Base-by-base conservation (phyloP, 2,329 filamentous ascomycete genomes). In the Botryotinia globosa region DNA sequence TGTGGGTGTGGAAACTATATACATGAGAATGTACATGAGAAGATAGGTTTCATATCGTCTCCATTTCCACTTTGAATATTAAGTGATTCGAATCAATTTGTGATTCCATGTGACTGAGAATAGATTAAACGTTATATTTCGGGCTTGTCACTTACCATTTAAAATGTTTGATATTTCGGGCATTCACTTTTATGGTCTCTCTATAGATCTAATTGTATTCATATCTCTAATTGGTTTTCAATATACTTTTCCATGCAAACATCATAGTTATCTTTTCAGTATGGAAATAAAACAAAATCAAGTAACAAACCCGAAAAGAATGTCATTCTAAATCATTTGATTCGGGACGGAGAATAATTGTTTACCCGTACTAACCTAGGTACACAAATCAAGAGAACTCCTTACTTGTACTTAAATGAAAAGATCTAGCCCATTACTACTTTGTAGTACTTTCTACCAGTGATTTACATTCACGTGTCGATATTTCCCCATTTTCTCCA, bases 391-490 rank as follows among this genome's bases (percentile, higher is more conserved):
- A 25, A 67, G 64, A 42, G 22, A 42, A 32, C 18, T 22, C 25
- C 32, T 42, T 10, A 32, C 4, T 64, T 32, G 20, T 65, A 20
- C 32, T 16, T 16, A 34, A 9, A 18, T 9, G 2, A 8, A 48
- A 64, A 45, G 29, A 34, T 22, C 42, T 48, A 65, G 62, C 7
- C 29, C 12, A 8, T 22, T 34, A 34, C 5, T 65, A 18, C 14
- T 12, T 22, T 34, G 25, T 3, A 48, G 1, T 48, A 34, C 16
- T 32, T 14, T n/a, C 42, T 65, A 54, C 48, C 48, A 42, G 45
- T 67, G n/a, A 67, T 39, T 16, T 32, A 56, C 48, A 32, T 32
- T 67, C 65, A 67, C 65, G 48, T 67, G 48, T 42, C 34, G 20
- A 54, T 2, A 18, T 56, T 67, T 67, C 34, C 48, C 25, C 45